These are phyloP conservation scores for Xylariaceae sp. DNA, from an alignment of 2,329 filamentous ascomycete species.

Conservation along the genomic window DNA sequence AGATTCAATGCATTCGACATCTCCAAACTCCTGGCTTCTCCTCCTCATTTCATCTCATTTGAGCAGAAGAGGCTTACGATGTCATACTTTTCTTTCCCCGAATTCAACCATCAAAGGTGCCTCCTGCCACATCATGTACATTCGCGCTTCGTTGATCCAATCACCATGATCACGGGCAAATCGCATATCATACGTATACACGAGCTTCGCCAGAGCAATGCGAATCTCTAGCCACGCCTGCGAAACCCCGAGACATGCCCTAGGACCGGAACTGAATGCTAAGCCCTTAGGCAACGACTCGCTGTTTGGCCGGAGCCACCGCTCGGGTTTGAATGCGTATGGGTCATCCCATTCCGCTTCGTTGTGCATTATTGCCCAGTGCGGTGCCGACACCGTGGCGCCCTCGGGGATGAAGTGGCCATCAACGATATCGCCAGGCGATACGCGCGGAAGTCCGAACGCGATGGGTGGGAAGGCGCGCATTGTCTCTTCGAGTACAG, in stretches of 20 bases:
- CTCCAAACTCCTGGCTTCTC: no score
- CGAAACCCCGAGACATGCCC: constrained; percentile 24
- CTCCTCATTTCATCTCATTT: no score
- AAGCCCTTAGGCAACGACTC: constrained; percentile 11
- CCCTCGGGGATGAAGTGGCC: constrained; percentile 23
- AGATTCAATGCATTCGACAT: no score
- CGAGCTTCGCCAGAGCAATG: constrained; percentile 24
- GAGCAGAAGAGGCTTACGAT: no score
- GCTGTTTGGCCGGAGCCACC: constrained; percentile 19
- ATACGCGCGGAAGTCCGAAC: constrained; percentile 25
- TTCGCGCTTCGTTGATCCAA: constrained; percentile 19
- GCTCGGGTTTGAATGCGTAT: constrained; percentile 23
- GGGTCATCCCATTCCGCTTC: constrained; percentile 20
- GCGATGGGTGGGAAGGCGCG: constrained; percentile 22
- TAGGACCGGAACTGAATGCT: constrained; percentile 24
- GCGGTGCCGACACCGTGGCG: constrained; percentile 17
- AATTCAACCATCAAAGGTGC: constrained; percentile 24
- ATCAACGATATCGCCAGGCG: constrained; percentile 24
- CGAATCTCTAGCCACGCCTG: constrained; percentile 28
- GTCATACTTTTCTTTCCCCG: constrained; percentile 1
- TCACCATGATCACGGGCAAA: constrained; percentile 15
- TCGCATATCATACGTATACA: constrained; percentile 21
- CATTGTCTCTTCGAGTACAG: constrained; percentile 26
- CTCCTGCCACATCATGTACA: constrained; percentile 27
- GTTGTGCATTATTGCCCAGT: constrained; percentile 23